Percentiles rank a stretch among this genome's conserved stretches.
Evolutionary conservation across 2,329 filamentous ascomycete genomes (phyloP).

Genomic region (Ophiognomonia clavigignenti-juglandacearum): DNA sequence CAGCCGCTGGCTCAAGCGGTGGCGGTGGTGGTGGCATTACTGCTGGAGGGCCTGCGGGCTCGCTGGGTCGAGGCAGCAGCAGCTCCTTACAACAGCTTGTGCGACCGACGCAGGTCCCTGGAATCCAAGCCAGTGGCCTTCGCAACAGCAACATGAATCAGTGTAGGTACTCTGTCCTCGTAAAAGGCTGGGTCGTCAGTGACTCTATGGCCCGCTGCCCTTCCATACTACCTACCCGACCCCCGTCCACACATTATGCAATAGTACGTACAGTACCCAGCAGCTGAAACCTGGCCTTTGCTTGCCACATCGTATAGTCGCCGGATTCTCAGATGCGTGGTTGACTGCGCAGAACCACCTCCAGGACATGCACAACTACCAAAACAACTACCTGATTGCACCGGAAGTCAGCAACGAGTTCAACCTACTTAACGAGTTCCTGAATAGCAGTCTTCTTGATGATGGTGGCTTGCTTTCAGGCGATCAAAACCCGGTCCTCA

Average conservation of each 20-base stretch:
- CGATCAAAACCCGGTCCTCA: conserved; percentile 43
- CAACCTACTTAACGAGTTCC: conserved; percentile 92
- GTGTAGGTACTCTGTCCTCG: conserved; percentile 54
- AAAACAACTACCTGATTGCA: conserved; percentile 89
- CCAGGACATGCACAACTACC: conserved; percentile 90
- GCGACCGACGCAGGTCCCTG: conserved; percentile 65
- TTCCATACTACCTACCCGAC: background rate
- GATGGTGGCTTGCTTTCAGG: conserved; percentile 69
- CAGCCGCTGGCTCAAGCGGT: conserved; percentile 1
- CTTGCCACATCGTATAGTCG: conserved; percentile 45
- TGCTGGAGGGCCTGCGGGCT: conserved; percentile 24
- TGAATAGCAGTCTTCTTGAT: conserved; percentile 87
- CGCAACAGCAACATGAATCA: conserved; percentile 62
- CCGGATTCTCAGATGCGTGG: conserved; percentile 80
- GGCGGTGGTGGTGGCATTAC: conserved; percentile 13
- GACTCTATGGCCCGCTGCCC: too few species aligned
- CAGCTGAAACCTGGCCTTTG: conserved; percentile 17
- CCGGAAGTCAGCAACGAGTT: conserved; percentile 96
- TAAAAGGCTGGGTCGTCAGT: too few species aligned
- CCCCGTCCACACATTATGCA: too few species aligned
- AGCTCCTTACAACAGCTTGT: conserved; percentile 63
- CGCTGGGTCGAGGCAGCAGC: conserved; percentile 42
- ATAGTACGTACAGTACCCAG: conserved; percentile 11
- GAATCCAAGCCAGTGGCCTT: conserved; percentile 57
- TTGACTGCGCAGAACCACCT: conserved; percentile 75